Percentiles rank a stretch among this genome's conserved stretches.
Evolutionary conservation across 164 flowering plant genomes (phyloP).

Genomic region (Vitis vinifera): DNA sequence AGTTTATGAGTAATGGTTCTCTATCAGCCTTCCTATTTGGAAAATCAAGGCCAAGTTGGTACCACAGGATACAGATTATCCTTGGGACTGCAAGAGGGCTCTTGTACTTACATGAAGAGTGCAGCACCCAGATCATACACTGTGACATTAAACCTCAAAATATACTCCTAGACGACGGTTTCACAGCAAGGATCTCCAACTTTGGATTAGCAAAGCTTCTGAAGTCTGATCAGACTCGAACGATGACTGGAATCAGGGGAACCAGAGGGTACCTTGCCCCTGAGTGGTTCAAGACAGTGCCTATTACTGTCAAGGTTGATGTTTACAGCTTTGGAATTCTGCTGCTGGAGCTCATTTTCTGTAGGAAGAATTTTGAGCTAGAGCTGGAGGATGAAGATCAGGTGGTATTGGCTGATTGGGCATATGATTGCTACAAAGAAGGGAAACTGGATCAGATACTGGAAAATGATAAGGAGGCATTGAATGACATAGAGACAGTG

Average conservation of each 20-base stretch:
- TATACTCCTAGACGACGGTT: slow-evolving; percentile 18
- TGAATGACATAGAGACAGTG: slow-evolving; percentile 7
- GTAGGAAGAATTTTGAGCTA: slow-evolving; percentile 19
- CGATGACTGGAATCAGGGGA: slow-evolving; percentile 21
- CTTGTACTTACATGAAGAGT: slow-evolving; percentile 25
- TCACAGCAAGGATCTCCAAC: slow-evolving; percentile 17
- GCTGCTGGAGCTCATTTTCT: slow-evolving; percentile 27
- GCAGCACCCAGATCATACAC: slow-evolving; percentile 26
- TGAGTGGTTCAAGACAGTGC: slow-evolving; percentile 24
- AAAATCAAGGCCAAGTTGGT: slow-evolving; percentile 15
- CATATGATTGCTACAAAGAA: slow-evolving; percentile 9
- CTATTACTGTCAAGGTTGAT: slow-evolving; percentile 26
- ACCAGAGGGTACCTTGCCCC: slow-evolving; percentile 25
- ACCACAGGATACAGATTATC: slow-evolving; percentile 8
- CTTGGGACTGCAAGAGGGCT: slow-evolving; percentile 19
- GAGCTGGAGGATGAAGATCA: neutral
- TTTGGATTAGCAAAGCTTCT: slow-evolving; percentile 19
- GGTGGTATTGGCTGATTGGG: slow-evolving; percentile 10
- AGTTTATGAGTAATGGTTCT: slow-evolving; percentile 21
- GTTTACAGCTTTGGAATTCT: slow-evolving; percentile 29
- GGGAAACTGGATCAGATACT: neutral
- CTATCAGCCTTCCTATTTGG: slow-evolving; percentile 18
- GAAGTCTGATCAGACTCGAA: slow-evolving; percentile 15
- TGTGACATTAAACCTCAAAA: slow-evolving; percentile 28
- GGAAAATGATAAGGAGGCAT: slow-evolving; percentile 7